These are phyloP conservation scores for Geopyxis carbonaria DNA, from an alignment of 495 filamentous ascomycete genomes.

Conservation along the genomic window DNA sequence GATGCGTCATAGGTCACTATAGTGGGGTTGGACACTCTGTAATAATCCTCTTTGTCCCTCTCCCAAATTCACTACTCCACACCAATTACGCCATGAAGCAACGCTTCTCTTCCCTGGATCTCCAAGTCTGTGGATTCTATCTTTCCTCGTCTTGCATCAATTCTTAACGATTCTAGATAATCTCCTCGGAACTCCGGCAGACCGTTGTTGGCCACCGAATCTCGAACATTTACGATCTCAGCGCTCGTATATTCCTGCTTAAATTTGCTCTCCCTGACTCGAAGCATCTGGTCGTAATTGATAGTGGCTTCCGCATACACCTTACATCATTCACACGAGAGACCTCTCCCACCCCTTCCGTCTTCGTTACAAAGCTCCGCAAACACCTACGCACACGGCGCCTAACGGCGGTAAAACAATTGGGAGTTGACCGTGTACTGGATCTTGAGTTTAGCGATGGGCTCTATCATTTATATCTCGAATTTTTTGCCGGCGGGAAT, in stretches of 20 bases:
- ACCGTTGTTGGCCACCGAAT: constrained; percentile 61
- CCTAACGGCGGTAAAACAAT: constrained; percentile 61
- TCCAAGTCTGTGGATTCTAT: constrained; percentile 41
- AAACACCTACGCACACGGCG: constrained; percentile 76
- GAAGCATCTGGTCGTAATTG: constrained; percentile 74
- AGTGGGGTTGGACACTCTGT: no score
- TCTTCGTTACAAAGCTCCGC: constrained; percentile 66
- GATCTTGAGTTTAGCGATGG: constrained; percentile 88
- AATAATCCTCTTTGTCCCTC: no score
- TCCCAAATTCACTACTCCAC: not conserved
- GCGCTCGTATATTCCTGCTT: constrained; percentile 83
- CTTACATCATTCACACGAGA: constrained; percentile 74
- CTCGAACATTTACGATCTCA: constrained; percentile 88
- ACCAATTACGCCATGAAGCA: constrained; percentile 61
- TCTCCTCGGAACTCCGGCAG: constrained; percentile 73
- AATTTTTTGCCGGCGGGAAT: constrained; percentile 95
- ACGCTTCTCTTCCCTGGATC: constrained; percentile 83
- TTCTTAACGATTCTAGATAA: constrained; percentile 43
- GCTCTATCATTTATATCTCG: constrained; percentile 67
- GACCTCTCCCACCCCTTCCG: constrained; percentile 63
- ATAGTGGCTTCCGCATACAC: constrained; percentile 92
- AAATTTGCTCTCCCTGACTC: constrained; percentile 75
- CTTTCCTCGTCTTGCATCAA: not conserved
- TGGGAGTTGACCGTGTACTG: constrained; percentile 86
- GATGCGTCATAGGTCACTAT: no score